Conservation (phyloP, 2,329 filamentous ascomycete species). For the Corinectria fuckeliana region DNA sequence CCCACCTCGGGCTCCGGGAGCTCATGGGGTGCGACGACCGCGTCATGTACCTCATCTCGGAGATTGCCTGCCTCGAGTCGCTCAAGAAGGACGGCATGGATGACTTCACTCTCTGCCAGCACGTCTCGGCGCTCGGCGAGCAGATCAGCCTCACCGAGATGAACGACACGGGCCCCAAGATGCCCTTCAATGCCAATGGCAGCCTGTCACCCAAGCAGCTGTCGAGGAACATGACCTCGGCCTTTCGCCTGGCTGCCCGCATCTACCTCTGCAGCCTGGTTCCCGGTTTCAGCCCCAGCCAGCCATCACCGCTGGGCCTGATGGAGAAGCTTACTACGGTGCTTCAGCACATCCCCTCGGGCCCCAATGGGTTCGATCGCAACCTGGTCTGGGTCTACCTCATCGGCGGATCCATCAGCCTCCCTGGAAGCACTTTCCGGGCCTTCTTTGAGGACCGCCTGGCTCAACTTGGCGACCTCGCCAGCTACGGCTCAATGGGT, state of each 20-base stretch:
- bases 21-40: conserved; percentile 97
- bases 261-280: conserved; percentile 98
- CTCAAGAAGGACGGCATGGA: conserved; percentile 85
- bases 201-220: conserved; percentile 83
- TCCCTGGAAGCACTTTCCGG: conserved; percentile 76
- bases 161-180: conserved; percentile 62
- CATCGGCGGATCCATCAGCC: conserved; percentile 80
- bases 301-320: conserved; percentile 76
- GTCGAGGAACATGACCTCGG: conserved; percentile 84
- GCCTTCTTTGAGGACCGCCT: conserved; percentile 78
- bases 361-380: conserved; percentile 83
- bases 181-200: conserved; percentile 71
- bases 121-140: conserved; percentile 85
- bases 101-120: conserved; percentile 83
- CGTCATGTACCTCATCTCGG: conserved; percentile 97
- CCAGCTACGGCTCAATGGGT: conserved; percentile 83
- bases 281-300: conserved; percentile 80
- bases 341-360: conserved; percentile 82
- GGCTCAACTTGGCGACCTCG: conserved; percentile 75
- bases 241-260: conserved; percentile 90
- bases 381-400: conserved; percentile 93
- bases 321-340: conserved; percentile 78
- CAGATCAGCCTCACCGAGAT: conserved; percentile 85
- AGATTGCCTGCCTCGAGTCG: conserved; percentile 94
- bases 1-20: conserved; percentile 78